Evolutionary conservation across 805 yeast genomes (phyloP).

Genomic region (Kurtzmaniella cleridarum): DNA sequence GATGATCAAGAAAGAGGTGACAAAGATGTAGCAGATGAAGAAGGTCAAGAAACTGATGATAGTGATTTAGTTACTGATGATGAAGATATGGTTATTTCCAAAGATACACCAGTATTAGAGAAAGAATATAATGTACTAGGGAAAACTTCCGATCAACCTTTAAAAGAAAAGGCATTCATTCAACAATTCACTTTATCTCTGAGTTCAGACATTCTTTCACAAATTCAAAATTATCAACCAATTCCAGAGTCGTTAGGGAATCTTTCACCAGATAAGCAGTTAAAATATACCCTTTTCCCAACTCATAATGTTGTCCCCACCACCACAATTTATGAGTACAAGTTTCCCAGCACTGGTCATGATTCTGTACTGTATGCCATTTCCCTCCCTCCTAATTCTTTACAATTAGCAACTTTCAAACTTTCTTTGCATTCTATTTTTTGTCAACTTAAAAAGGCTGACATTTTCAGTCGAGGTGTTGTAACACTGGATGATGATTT

Average conservation of each 20-base stretch:
- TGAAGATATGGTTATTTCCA: constrained; percentile 9
- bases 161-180: constrained; percentile 29
- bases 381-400: constrained; percentile 31
- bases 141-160: constrained; percentile 20
- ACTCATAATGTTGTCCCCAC: constrained; percentile 19
- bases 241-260: background rate
- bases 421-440: constrained; percentile 30
- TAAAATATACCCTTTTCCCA: constrained; percentile 27
- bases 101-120: constrained; percentile 12
- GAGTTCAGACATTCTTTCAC: constrained; percentile 6
- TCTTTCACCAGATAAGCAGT: constrained; percentile 18
- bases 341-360: constrained; percentile 34
- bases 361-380: constrained; percentile 34
- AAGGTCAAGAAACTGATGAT: constrained; percentile 3
- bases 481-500: constrained; percentile 36
- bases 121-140: constrained; percentile 19
- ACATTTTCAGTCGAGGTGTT: constrained; percentile 26
- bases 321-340: constrained; percentile 32
- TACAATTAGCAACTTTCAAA: constrained; percentile 29
- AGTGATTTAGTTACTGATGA: constrained; percentile 5
- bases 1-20: constrained; percentile 11
- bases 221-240: background rate
- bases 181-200: constrained; percentile 34
- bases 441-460: constrained; percentile 25
- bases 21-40: constrained; percentile 8